phyloP scores from a whole-genome alignment of 1,284 basidiomycete species.

The Peniophora sp. region DNA sequence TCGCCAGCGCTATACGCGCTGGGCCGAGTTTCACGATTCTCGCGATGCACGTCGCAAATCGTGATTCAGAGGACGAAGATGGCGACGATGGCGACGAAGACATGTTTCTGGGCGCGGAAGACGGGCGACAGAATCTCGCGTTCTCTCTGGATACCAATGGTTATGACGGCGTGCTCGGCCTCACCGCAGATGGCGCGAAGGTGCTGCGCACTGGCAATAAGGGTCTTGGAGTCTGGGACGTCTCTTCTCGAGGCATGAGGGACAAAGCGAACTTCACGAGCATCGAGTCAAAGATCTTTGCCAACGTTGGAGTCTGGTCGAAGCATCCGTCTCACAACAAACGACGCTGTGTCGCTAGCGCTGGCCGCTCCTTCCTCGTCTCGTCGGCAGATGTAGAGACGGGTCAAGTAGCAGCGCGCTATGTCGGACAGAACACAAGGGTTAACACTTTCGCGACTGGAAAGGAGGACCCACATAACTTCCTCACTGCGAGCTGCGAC shows the following conservation, averaged over 20 bases:
- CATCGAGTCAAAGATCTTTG: not conserved
- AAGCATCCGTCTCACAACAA: constrained; percentile 8
- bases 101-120: too few species aligned
- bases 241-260: constrained; percentile 2
- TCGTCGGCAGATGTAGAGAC: constrained; percentile 17
- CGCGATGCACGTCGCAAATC: too few species aligned
- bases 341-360: too few species aligned
- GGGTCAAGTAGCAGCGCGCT: constrained; percentile 20
- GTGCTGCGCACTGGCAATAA: constrained; percentile 1
- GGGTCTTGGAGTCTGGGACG: constrained; percentile 2
- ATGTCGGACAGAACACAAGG: constrained; percentile 29
- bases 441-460: constrained; percentile 25
- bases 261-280: not conserved
- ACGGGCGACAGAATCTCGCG: too few species aligned
- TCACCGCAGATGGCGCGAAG: not conserved
- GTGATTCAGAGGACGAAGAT: too few species aligned
- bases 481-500: constrained; percentile 28
- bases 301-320: constrained; percentile 4
- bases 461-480: constrained; percentile 24
- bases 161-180: not conserved
- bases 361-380: constrained; percentile 12
- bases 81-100: too few species aligned
- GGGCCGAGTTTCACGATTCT: too few species aligned
- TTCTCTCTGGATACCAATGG: not conserved
- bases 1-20: too few species aligned